Percentiles rank a stretch among this genome's conserved stretches.
Conservation (phyloP, 805 yeast species). For the Helenozyma baotianmanensis region DNA sequence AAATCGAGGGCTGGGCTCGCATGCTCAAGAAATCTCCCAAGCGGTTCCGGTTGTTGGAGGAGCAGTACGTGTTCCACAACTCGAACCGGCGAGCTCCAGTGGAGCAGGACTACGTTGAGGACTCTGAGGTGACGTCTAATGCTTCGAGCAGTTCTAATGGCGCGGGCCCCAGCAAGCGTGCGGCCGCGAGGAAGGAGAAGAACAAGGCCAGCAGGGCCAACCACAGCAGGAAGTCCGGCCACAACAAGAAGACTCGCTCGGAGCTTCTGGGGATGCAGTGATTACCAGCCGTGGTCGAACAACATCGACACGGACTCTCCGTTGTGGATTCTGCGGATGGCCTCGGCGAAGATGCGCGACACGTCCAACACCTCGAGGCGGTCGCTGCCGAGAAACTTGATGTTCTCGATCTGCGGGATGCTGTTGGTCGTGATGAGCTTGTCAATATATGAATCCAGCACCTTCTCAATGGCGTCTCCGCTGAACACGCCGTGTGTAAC, state of each 20-base stretch:
- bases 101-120: no score
- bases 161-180: conserved; percentile 9
- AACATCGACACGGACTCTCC: conserved; percentile 95
- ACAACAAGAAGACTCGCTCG: conserved; percentile 47
- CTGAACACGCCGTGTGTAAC: conserved; percentile 92
- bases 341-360: conserved; percentile 84
- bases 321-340: conserved; percentile 91
- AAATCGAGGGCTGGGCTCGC: conserved; percentile 89
- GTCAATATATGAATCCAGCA: conserved; percentile 68
- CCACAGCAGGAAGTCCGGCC: conserved; percentile 62
- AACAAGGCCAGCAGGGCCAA: conserved; percentile 56
- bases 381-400: conserved; percentile 45
- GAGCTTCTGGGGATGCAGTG: conserved; percentile 23
- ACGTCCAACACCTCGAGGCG: conserved; percentile 82
- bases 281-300: conserved; percentile 74
- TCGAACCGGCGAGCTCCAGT: conserved; percentile 2
- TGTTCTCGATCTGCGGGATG: conserved; percentile 73
- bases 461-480: conserved; percentile 80
- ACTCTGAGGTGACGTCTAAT: no score
- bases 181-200: conserved; percentile 44
- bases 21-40: conserved; percentile 65
- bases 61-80: conserved; percentile 33
- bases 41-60: conserved; percentile 59
- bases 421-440: conserved; percentile 85
- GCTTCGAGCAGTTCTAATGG: no score